Percentiles rank a stretch among this genome's conserved stretches.
These are phyloP conservation scores for Posidonia oceanica DNA, from an alignment of 116 monocot species.

Conservation along the genomic window DNA sequence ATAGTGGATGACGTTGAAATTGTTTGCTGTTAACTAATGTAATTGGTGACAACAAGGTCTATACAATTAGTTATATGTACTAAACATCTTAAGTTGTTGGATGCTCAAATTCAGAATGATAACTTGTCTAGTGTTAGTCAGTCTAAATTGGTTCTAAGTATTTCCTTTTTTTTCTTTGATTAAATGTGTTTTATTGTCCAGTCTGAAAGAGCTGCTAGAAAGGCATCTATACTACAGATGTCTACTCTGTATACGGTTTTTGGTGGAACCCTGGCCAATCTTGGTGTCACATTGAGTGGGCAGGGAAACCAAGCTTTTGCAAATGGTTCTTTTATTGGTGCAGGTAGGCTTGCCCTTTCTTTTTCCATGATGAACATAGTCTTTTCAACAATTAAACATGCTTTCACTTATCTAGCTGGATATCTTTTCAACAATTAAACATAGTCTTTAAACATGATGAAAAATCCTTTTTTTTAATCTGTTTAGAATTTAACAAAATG, in stretches of 20 bases:
- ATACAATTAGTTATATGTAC: too few relatives aligned
- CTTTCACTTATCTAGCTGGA: not conserved
- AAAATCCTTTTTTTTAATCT: too few relatives aligned
- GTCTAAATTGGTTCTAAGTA: not conserved
- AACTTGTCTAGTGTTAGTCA: not conserved
- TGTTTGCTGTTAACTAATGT: too few relatives aligned
- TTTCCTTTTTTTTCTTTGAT: not conserved
- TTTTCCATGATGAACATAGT: not conserved
- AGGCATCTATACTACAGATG: constrained; percentile 87
- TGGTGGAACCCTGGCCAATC: constrained; percentile 71
- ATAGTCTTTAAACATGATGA: too few relatives aligned
- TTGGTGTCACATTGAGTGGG: constrained; percentile 61
- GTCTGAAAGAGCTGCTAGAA: constrained; percentile 92
- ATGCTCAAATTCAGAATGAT: too few relatives aligned
- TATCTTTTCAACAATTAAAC: too few relatives aligned
- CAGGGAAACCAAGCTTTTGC: constrained; percentile 67
- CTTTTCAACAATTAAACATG: not conserved
- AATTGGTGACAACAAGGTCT: too few relatives aligned
- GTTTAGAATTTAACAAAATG: not conserved
- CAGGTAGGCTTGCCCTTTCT: constrained; percentile 34
- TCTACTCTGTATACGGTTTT: constrained; percentile 79
- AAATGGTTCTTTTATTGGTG: constrained; percentile 77
- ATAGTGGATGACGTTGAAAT: too few relatives aligned
- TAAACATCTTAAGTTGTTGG: too few relatives aligned
- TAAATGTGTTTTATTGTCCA: constrained; percentile 11